Evolutionary conservation across 371 early-diverging fungal genomes (phyloP).

Genomic region (Rhizopus delemar): DNA sequence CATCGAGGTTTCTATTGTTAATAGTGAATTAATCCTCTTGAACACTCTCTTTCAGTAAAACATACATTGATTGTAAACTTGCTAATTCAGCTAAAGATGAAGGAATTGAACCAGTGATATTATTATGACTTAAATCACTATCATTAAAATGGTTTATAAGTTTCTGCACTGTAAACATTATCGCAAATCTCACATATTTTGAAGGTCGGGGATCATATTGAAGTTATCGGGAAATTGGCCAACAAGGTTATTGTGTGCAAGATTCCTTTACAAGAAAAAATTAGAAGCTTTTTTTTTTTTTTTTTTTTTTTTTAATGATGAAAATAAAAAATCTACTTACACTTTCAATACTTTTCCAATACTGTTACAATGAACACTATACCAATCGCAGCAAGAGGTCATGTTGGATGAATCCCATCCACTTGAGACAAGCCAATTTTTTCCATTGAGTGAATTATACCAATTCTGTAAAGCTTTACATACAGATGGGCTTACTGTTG

Average conservation of each 20-base stretch:
- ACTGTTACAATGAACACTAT: conserved; percentile 38
- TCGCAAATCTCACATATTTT: conserved; percentile 34
- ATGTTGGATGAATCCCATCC: conserved; percentile 47
- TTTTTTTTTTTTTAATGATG: not conserved
- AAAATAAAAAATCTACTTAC: conserved; percentile 23
- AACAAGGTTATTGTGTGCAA: conserved; percentile 48
- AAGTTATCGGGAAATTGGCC: conserved; percentile 52
- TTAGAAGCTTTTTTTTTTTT: conserved; percentile 1
- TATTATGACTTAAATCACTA: conserved; percentile 55
- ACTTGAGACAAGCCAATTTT: conserved; percentile 33
- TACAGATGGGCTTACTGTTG: conserved; percentile 17
- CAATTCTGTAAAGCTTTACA: conserved; percentile 39
- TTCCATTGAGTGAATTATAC: conserved; percentile 37
- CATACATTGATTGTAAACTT: conserved; percentile 30
- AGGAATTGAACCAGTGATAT: conserved; percentile 50
- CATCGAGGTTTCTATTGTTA: conserved; percentile 39
- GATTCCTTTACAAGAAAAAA: conserved; percentile 28
- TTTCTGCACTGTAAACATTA: too few species aligned
- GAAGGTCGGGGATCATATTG: conserved; percentile 39
- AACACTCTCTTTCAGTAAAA: not conserved
- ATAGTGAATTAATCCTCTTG: not conserved
- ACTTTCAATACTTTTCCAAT: conserved; percentile 38
- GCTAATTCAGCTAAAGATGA: conserved; percentile 33
- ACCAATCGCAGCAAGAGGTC: conserved; percentile 52
- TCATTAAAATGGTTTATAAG: not conserved